Percentiles rank a stretch among this genome's conserved stretches.
Evolutionary conservation across 495 filamentous ascomycete genomes (phyloP).

Genomic region (Cladorrhinum samala): DNA sequence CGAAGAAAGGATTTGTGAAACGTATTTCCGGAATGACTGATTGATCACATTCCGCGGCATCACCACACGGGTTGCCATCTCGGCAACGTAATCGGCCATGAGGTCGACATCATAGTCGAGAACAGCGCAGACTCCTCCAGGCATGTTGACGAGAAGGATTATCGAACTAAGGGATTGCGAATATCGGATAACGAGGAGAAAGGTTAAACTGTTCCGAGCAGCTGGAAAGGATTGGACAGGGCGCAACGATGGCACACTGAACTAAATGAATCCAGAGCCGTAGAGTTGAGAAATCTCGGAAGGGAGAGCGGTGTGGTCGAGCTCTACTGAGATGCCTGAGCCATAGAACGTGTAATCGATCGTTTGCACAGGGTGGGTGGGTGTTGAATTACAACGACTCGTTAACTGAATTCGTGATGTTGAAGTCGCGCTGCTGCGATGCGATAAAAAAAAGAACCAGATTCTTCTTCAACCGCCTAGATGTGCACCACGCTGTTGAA

Average conservation of each 20-base stretch:
- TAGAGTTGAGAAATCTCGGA: constrained; percentile 30
- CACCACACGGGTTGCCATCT: constrained; percentile 80
- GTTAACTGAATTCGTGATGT: not conserved
- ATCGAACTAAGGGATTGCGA: constrained; percentile 1
- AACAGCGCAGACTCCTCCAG: constrained; percentile 87
- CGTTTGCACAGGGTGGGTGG: not conserved
- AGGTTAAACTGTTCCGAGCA: constrained; percentile 37
- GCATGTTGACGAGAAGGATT: constrained; percentile 37
- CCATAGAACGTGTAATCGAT: constrained; percentile 34
- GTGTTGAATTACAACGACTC: not conserved
- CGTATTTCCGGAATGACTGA: constrained; percentile 87
- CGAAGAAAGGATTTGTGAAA: constrained; percentile 86
- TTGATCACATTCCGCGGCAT: constrained; percentile 60
- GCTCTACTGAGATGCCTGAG: constrained; percentile 37
- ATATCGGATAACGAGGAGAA: constrained; percentile 12
- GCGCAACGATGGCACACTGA: constrained; percentile 14
- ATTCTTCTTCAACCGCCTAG: not conserved
- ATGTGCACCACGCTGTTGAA: not conserved
- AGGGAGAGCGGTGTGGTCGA: constrained; percentile 18
- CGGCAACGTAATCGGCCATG: constrained; percentile 96
- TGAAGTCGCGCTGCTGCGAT: not conserved
- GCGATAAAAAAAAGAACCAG: constrained; percentile 1
- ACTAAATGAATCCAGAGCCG: constrained; percentile 32
- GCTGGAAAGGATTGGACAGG: constrained; percentile 27
- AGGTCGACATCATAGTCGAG: constrained; percentile 98